Base-by-base conservation (phyloP, 106 monocot species). In the Hemerocallis citrina region DNA sequence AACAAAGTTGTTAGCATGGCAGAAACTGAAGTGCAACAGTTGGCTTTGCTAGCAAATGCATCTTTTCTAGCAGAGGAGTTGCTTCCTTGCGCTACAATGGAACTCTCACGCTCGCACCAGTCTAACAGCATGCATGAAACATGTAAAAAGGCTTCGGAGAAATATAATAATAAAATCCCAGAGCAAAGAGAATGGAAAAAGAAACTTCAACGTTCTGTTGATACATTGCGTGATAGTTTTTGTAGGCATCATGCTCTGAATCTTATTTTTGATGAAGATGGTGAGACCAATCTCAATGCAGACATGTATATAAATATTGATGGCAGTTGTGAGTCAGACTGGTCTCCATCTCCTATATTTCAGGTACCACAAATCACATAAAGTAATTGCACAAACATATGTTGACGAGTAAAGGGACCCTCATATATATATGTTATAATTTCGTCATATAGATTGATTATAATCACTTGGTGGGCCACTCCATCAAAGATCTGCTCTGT, bases 141-240 rank as follows among this genome's bases (percentile, higher is more conserved):
- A 54, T 72, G 74, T 29, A 85, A 67, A 82, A 85, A 64, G 72
- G 55, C 58, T 32, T n/a, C 75, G 58, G 85, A 78, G n/a, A 75
- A 70, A 54, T 58, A 80, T 1, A 89, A 81, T 52, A 75, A 78
- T 57, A 72, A 75, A 56, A 31, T 87, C 44, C 81, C 84, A 39
- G 95, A 87, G 51, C 87, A 84, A 60, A 81, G 81, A 61, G 90
- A 96, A 64, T 96, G 95, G 95, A 96, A 96, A 71, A 81, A 69
- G 59, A 96, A 85, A 66, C 61, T 96, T 24, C 90, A 87, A 44
- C 77, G 75, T 3, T 61, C 58, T 52, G 95, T 96, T 44, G 95
- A 96, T 52, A 70, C 78, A 30, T 64, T 91, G 42, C 73, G 78
- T 46, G 87, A 84, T 70, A 79, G 68, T 68, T 96, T 96, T 55